These are phyloP conservation scores for Castanea crenata DNA, from an alignment of 306 rosid genomes.

Conservation along the genomic window DNA sequence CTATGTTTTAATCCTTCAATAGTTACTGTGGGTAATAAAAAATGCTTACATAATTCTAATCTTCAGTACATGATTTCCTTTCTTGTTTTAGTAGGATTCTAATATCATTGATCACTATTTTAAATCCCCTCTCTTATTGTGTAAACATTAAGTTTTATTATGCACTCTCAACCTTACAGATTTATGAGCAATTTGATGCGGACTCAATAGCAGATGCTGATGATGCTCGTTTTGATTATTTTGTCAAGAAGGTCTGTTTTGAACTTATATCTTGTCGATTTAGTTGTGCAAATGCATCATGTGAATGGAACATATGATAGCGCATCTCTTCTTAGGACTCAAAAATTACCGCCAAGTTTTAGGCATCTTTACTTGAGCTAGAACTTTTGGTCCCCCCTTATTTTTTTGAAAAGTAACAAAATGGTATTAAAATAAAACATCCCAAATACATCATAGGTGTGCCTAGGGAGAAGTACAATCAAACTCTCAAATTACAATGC, in stretches of 20 bases:
- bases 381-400: neutral
- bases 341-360: conserved; percentile 5
- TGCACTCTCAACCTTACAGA: conserved; percentile 42
- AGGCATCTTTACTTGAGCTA: neutral
- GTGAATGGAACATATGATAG: neutral
- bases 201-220: conserved; percentile 66
- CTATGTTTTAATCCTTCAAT: neutral
- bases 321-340: neutral
- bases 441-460: no score
- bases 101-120: conserved; percentile 9
- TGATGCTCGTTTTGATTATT: conserved; percentile 84
- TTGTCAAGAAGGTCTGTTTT: conserved; percentile 61
- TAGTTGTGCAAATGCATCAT: conserved; percentile 3
- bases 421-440: no score
- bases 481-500: no score
- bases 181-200: conserved; percentile 63
- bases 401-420: no score
- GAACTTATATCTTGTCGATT: neutral
- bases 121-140: conserved; percentile 7
- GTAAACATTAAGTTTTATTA: neutral
- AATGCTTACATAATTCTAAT: neutral
- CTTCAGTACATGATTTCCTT: neutral
- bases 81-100: neutral
- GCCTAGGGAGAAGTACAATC: no score
- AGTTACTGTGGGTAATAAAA: neutral